These are phyloP conservation scores for Lichtheimia hyalospora DNA, from an alignment of 371 early-diverging fungal genomes.

Conservation along the genomic window DNA sequence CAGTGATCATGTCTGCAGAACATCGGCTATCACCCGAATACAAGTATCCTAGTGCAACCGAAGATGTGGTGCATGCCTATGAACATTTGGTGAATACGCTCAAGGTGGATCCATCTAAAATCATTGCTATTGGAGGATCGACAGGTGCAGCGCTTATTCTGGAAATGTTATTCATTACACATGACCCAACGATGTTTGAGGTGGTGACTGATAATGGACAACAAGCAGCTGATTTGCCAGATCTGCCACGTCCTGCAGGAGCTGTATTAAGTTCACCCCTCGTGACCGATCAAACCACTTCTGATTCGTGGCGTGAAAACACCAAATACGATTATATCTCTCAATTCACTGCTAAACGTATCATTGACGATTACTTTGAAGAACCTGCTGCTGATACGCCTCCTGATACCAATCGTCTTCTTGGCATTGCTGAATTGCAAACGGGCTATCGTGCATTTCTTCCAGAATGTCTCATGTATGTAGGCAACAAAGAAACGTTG, in stretches of 20 bases:
- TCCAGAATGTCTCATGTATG: constrained; percentile 38
- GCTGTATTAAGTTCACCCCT: constrained; percentile 42
- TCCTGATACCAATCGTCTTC: constrained; percentile 20
- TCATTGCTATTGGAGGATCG: constrained; percentile 41
- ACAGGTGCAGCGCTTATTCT: constrained; percentile 44
- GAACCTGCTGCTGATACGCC: constrained; percentile 10
- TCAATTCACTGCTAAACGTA: constrained; percentile 48
- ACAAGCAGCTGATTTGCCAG: constrained; percentile 12
- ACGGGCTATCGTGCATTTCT: constrained; percentile 42
- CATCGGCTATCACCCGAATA: constrained; percentile 49
- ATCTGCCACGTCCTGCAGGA: constrained; percentile 48
- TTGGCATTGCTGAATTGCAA: constrained; percentile 44
- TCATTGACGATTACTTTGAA: constrained; percentile 46
- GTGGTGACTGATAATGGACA: constrained; percentile 30
- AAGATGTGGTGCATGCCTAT: constrained; percentile 48
- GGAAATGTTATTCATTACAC: constrained; percentile 49
- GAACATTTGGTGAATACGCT: constrained; percentile 32
- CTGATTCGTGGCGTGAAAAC: constrained; percentile 43
- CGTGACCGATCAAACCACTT: constrained; percentile 44
- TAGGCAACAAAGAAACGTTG: constrained; percentile 44
- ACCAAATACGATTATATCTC: constrained; percentile 48
- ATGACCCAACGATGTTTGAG: constrained; percentile 50
- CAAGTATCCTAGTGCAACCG: constrained; percentile 46
- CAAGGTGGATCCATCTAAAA: constrained; percentile 26
- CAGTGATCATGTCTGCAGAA: constrained; percentile 48